Evolutionary conservation across 1,284 basidiomycete genomes (phyloP), one percentile per base, ranked within the genome.

Genomic region (Cerrena zonata): DNA sequence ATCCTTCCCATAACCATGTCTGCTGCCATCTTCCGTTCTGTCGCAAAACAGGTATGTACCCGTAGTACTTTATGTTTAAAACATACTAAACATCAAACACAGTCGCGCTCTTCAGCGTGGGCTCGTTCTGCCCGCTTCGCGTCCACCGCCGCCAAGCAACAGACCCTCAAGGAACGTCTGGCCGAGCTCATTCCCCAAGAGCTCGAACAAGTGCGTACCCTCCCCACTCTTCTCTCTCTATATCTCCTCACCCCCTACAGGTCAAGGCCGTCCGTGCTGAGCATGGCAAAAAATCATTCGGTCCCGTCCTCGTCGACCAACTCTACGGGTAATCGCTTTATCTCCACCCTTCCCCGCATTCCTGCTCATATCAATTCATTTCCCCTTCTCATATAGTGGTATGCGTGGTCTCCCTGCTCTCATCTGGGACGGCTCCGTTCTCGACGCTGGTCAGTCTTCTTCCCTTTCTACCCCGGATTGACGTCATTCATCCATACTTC

Each of bases 341-440:
- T 38, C 37, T 36, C 27, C 42, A 40, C 53, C 26, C 38, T 4
- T 43, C 12, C 12, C 10, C 25, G 21, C 21, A 19, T 36, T 47
- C 40, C 19, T 15, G 26, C 26, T 51, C 58, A 39, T 23, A 36
- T 34, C 24, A 36, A 7, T 41, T 66, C 11, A 56, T n/a, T n/a
- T n/a, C n/a, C n/a, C n/a, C n/a, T n/a, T n/a, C n/a, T n/a, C n/a
- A n/a, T n/a, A n/a, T 68, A 93, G 93, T 66, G 93, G 94, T 60
- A 96, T 95, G 94, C 80, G 93, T 63, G 92, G 93, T 64, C 78
- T 89, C 43, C 86, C 87, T 50, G 83, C 84, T 37, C 76, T 96
- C 61, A 89, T 96, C 62, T 96, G 93, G 93, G 93, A 97, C 63
- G 93, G 88, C 54, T 97, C 94, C 54, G 94, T 97, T 55, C 84